These are phyloP conservation scores for Trichoderma sp. DNA, from an alignment of 2,329 filamentous ascomycete species.

Conservation along the genomic window DNA sequence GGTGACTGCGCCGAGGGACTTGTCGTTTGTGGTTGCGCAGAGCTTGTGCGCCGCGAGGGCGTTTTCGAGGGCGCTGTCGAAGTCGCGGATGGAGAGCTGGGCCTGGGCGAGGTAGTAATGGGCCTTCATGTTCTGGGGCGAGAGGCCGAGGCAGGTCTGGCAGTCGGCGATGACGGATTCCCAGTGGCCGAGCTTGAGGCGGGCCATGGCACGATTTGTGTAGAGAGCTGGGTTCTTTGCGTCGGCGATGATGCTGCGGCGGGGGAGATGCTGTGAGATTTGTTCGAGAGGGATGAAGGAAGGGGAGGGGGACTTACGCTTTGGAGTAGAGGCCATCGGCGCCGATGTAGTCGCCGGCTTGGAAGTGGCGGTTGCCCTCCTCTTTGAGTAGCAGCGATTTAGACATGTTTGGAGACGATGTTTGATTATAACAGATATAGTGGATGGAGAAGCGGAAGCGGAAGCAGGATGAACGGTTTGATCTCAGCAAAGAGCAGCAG, in stretches of 20 bases:
- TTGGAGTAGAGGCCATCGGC: conserved; percentile 71
- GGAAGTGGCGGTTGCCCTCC: conserved; percentile 64
- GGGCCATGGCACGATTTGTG: conserved; percentile 83
- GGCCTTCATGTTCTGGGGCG: conserved; percentile 69
- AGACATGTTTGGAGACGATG: conserved; percentile 27
- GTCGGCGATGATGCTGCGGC: conserved; percentile 68
- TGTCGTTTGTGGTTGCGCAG: conserved; percentile 61
- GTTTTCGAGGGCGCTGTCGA: conserved; percentile 67
- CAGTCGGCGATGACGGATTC: conserved; percentile 76
- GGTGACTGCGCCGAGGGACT: conserved; percentile 68
- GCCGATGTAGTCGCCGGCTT: conserved; percentile 58
- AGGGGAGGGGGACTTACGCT: conserved; percentile 48
- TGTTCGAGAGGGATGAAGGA: neutral
- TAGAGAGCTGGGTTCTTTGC: conserved; percentile 75
- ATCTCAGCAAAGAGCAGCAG: neutral
- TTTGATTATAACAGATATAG: neutral
- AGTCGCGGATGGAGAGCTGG: conserved; percentile 62
- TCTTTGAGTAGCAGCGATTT: conserved; percentile 47
- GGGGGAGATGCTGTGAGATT: conserved; percentile 14
- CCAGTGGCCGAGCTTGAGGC: conserved; percentile 71
- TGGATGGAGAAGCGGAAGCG: neutral
- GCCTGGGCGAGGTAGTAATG: conserved; percentile 81
- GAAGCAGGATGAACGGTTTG: neutral
- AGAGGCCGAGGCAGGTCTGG: conserved; percentile 66
- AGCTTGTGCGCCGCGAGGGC: conserved; percentile 70